These are phyloP conservation scores for Sclerotinia spermophila DNA, from an alignment of 2,329 filamentous ascomycete genomes.

Conservation along the genomic window DNA sequence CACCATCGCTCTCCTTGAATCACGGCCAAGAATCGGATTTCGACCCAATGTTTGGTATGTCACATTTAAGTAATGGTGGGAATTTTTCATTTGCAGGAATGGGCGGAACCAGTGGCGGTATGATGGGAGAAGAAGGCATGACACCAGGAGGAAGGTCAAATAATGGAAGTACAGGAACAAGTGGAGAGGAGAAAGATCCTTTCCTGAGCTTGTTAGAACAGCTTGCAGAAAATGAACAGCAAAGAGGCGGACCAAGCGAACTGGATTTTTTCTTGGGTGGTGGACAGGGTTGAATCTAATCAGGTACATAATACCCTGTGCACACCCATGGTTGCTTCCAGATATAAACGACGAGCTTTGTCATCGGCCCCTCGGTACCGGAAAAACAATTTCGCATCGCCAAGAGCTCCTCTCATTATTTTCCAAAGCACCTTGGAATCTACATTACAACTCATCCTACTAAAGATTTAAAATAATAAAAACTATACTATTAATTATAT, in stretches of 20 bases:
- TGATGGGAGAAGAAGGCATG: slow-evolving; percentile 39
- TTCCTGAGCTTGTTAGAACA: slow-evolving; percentile 78
- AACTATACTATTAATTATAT: too few species aligned
- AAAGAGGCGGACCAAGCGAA: slow-evolving; percentile 65
- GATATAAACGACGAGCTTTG: too few species aligned
- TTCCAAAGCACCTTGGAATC: too few species aligned
- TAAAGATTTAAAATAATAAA: too few species aligned
- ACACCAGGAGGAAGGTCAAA: slow-evolving; percentile 47
- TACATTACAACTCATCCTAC: too few species aligned
- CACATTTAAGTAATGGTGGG: slow-evolving; percentile 50
- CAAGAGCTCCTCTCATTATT: too few species aligned
- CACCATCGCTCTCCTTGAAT: slow-evolving; percentile 29
- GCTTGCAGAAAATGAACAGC: slow-evolving; percentile 75
- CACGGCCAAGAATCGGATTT: slow-evolving; percentile 39
- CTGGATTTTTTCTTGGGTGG: slow-evolving; percentile 69
- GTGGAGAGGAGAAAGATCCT: slow-evolving; percentile 69
- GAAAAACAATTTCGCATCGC: too few species aligned
- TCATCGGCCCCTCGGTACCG: too few species aligned
- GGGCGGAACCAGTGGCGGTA: slow-evolving; percentile 46
- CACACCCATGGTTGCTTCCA: not conserved
- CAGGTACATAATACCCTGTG: not conserved
- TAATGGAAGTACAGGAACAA: slow-evolving; percentile 48
- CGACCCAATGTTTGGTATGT: slow-evolving; percentile 58
- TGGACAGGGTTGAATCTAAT: slow-evolving; percentile 15
- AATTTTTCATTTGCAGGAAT: slow-evolving; percentile 42